These are phyloP conservation scores for Arthrobotrys megalospora DNA, from an alignment of 2,329 filamentous ascomycete species.

Conservation along the genomic window DNA sequence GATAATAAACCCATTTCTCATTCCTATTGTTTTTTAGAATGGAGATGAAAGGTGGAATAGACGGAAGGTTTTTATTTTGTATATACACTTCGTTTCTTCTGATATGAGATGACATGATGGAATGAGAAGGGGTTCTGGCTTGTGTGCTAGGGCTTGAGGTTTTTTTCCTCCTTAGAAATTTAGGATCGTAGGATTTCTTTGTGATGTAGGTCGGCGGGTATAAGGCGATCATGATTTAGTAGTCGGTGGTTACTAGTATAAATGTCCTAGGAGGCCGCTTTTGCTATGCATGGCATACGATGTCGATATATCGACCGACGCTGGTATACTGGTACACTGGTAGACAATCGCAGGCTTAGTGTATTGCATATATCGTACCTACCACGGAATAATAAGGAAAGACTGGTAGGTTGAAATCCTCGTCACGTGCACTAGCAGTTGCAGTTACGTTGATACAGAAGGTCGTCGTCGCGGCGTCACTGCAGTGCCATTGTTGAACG, in stretches of 20 bases:
- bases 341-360: too few species aligned
- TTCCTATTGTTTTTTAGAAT: background rate
- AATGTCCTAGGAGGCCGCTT: too few species aligned
- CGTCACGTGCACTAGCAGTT: background rate
- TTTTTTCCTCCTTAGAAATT: background rate
- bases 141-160: background rate
- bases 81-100: slow-evolving; percentile 10
- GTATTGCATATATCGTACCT: too few species aligned
- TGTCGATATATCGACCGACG: too few species aligned
- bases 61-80: slow-evolving; percentile 1
- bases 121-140: background rate
- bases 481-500: background rate
- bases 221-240: too few species aligned
- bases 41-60: background rate
- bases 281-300: too few species aligned
- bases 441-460: background rate
- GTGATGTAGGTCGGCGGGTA: too few species aligned
- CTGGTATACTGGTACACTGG: too few species aligned
- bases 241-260: too few species aligned
- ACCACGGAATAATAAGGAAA: too few species aligned
- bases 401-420: too few species aligned
- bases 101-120: background rate
- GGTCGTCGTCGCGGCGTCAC: background rate
- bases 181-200: too few species aligned
- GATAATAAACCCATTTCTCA: background rate